Conservation (phyloP, 2,329 filamentous ascomycete genomes). For the Calonectria pseudoreteaudii region DNA sequence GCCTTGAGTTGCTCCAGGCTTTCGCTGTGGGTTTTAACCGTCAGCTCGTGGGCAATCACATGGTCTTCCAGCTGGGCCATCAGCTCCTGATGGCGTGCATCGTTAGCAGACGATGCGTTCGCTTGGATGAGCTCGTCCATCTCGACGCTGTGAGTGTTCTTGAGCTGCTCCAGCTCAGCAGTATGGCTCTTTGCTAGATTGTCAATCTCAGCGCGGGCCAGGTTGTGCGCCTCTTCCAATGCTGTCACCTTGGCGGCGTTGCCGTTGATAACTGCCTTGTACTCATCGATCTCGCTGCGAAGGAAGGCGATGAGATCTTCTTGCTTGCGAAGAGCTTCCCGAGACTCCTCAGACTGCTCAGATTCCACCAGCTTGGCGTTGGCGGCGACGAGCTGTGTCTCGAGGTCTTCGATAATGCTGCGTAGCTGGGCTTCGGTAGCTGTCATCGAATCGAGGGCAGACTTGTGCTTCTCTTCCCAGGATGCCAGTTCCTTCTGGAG, state of each 20-base stretch:
- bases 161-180: constrained; percentile 75
- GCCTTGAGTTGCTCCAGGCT: constrained; percentile 61
- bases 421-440: constrained; percentile 79
- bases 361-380: constrained; percentile 62
- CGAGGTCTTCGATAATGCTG: constrained; percentile 78
- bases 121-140: constrained; percentile 19
- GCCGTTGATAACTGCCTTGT: constrained; percentile 78
- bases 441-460: constrained; percentile 77
- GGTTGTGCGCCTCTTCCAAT: constrained; percentile 78
- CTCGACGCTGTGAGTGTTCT: constrained; percentile 67
- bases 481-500: constrained; percentile 78
- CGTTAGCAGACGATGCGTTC: constrained; percentile 61
- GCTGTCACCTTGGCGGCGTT: constrained; percentile 78
- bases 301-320: constrained; percentile 71
- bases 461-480: constrained; percentile 83
- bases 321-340: constrained; percentile 65
- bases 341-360: constrained; percentile 47
- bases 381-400: constrained; percentile 67
- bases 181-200: constrained; percentile 20
- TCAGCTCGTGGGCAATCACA: constrained; percentile 69
- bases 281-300: constrained; percentile 82
- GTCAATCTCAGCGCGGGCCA: constrained; percentile 62
- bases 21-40: constrained; percentile 66
- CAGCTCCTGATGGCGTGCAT: constrained; percentile 59
- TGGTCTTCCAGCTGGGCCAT: constrained; percentile 67